Conservation (phyloP, 1,284 basidiomycete genomes). For the Microbotryomycetes sp. region DNA sequence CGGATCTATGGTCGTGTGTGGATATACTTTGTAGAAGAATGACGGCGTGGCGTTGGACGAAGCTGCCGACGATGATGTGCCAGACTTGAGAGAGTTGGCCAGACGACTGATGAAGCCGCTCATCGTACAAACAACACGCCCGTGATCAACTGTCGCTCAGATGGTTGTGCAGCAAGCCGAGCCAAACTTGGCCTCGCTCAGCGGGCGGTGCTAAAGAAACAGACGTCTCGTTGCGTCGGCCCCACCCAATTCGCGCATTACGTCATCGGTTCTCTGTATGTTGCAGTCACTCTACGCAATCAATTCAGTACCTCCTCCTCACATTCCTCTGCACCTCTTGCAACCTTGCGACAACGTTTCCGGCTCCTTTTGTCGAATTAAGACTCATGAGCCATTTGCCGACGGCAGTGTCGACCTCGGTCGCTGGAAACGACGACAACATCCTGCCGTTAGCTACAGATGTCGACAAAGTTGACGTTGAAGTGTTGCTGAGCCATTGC, state of each 20-base stretch:
- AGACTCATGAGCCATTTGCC: conserved; percentile 25
- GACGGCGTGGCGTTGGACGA: background rate
- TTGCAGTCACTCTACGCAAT: background rate
- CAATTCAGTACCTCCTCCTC: conserved; percentile 14
- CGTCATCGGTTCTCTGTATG: too few relatives aligned
- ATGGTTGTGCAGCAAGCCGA: too few relatives aligned
- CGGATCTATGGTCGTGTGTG: background rate
- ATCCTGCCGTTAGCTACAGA: background rate
- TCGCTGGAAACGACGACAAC: conserved; percentile 19
- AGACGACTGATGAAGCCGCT: background rate
- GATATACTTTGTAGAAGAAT: background rate
- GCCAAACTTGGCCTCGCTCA: too few relatives aligned
- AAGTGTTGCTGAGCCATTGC: conserved; percentile 67
- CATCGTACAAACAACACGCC: too few relatives aligned
- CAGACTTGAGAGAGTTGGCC: background rate
- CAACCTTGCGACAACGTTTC: conserved; percentile 8
- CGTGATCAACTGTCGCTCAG: too few relatives aligned
- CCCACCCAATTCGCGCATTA: too few relatives aligned
- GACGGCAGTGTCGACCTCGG: conserved; percentile 27
- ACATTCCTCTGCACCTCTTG: conserved; percentile 26
- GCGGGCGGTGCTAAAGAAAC: too few relatives aligned
- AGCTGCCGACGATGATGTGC: background rate
- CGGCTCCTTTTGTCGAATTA: conserved; percentile 9
- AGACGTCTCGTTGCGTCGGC: too few relatives aligned
- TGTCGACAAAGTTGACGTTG: background rate